A percentile compares a stretch with the other conserved stretches of the same genome.
phyloP scores from a whole-genome alignment of 83 land plant genomes.

The Picea abies region DNA sequence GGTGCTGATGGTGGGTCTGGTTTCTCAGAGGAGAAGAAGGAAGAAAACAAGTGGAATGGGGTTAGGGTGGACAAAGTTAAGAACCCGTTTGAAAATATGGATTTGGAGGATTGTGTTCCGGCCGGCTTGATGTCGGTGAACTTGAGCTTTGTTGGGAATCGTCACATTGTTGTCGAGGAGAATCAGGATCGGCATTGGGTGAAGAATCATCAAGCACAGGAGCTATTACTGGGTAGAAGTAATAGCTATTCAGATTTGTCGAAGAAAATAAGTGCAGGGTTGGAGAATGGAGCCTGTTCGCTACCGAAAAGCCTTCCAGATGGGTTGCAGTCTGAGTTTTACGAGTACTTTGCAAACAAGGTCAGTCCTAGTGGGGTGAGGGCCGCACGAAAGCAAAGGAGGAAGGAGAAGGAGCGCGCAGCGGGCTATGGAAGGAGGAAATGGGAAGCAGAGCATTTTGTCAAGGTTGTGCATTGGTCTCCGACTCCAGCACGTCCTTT shows the following conservation, averaged over 20 bases:
- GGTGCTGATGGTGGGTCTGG: constrained; percentile 10
- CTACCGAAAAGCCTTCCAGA: constrained; percentile 65
- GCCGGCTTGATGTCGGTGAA: constrained; percentile 49
- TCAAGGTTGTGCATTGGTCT: constrained; percentile 61
- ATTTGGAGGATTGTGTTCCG: constrained; percentile 5
- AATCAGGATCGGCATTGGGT: constrained; percentile 7
- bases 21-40: constrained; percentile 15
- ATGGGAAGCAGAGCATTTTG: constrained; percentile 83
- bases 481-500: constrained; percentile 79
- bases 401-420: constrained; percentile 64
- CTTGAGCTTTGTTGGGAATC: constrained; percentile 69
- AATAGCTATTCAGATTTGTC: constrained; percentile 38
- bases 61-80: not conserved
- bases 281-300: constrained; percentile 23
- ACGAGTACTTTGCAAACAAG: constrained; percentile 71
- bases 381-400: constrained; percentile 68
- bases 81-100: constrained; percentile 19
- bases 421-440: constrained; percentile 36
- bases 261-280: not conserved
- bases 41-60: not conserved
- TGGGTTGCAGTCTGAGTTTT: constrained; percentile 66
- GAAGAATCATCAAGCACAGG: constrained; percentile 14
- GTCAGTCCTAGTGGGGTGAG: constrained; percentile 71
- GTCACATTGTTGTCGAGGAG: constrained; percentile 80
- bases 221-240: constrained; percentile 33